Evolutionary conservation across 768 basidiomycete species (phyloP).

Genomic region (Inosperma sp.): DNA sequence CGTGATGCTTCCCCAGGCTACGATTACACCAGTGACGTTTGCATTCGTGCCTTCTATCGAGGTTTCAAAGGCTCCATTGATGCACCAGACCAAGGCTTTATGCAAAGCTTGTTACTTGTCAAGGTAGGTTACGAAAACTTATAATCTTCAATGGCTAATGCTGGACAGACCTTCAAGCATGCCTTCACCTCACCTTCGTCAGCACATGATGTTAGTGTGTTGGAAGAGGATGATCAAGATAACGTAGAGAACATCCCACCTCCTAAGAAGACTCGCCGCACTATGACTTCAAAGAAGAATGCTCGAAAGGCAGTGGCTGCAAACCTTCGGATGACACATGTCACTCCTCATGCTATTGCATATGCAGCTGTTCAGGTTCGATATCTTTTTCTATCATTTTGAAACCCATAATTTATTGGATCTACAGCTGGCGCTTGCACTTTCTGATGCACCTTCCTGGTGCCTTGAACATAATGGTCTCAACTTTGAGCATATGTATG

Average conservation of each 20-base stretch:
- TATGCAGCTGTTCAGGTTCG: slow-evolving; percentile 25
- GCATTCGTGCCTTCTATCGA: slow-evolving; percentile 1
- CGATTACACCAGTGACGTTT: background rate
- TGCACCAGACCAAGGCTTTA: slow-evolving; percentile 6
- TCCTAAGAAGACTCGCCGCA: background rate
- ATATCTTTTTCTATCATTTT: background rate
- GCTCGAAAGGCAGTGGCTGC: slow-evolving; percentile 7
- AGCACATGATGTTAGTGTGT: background rate
- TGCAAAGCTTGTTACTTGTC: slow-evolving; percentile 10
- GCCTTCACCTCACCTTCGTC: background rate
- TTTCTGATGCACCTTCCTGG: slow-evolving; percentile 17
- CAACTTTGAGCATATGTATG: slow-evolving; percentile 20
- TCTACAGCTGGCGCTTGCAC: slow-evolving; percentile 11
- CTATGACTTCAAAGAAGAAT: background rate
- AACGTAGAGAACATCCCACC: background rate
- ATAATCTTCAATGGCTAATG: background rate
- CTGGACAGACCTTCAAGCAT: background rate
- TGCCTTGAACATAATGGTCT: slow-evolving; percentile 15
- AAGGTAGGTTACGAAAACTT: slow-evolving; percentile 8
- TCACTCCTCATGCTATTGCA: slow-evolving; percentile 25
- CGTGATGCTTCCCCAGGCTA: background rate
- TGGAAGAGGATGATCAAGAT: background rate
- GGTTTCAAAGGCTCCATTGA: background rate
- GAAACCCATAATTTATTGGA: background rate
- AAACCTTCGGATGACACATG: slow-evolving; percentile 11